These are phyloP conservation scores for Lepidium didymum DNA, from an alignment of 345 rosid genomes.

Conservation along the genomic window DNA sequence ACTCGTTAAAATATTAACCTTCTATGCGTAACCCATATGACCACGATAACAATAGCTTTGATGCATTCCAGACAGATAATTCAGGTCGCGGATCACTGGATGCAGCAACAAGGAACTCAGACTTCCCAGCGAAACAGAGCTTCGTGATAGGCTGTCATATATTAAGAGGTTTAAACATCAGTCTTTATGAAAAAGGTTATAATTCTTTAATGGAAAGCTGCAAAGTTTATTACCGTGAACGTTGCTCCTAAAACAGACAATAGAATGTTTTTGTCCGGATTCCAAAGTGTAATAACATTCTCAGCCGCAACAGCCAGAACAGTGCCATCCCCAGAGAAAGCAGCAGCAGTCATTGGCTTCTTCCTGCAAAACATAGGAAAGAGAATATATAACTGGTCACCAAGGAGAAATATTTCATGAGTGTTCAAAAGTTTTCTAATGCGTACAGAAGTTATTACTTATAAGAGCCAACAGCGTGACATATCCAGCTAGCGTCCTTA, in stretches of 20 bases:
- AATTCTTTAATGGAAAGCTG: background rate
- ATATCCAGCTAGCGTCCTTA: constrained; percentile 63
- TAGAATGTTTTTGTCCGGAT: constrained; percentile 71
- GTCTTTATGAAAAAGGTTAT: background rate
- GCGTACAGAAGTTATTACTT: constrained; percentile 45
- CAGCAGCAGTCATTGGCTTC: constrained; percentile 86
- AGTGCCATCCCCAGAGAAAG: constrained; percentile 92
- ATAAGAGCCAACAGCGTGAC: constrained; percentile 88
- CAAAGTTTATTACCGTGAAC: constrained; percentile 31
- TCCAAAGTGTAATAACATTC: constrained; percentile 84
- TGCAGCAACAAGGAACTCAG: constrained; percentile 73
- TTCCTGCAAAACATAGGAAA: constrained; percentile 39
- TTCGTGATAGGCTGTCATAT: constrained; percentile 35
- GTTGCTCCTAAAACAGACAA: constrained; percentile 73
- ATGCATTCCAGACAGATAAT: constrained; percentile 71
- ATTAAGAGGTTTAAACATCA: background rate
- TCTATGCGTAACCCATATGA: constrained; percentile 71
- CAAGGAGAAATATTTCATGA: background rate
- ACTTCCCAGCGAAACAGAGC: constrained; percentile 64
- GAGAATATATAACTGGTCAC: background rate
- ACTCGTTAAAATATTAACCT: constrained; percentile 36
- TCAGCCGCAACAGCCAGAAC: constrained; percentile 96
- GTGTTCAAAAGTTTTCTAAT: background rate
- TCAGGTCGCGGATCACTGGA: constrained; percentile 57
- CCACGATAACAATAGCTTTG: constrained; percentile 63